Conservation (phyloP, 768 basidiomycete species). For the Russula olivacea region DNA sequence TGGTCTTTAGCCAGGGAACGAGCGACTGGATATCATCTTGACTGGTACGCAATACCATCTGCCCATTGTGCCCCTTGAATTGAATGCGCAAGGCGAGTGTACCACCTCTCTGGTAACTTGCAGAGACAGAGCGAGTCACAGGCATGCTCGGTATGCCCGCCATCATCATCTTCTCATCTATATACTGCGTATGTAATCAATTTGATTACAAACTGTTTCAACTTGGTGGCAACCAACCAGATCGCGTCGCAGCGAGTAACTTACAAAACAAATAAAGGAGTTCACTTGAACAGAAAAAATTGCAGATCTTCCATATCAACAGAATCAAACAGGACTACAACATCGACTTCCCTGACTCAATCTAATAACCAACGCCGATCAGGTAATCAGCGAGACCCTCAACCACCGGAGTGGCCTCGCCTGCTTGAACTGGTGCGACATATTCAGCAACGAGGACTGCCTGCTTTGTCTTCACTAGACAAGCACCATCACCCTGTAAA, state of each 20-base stretch:
- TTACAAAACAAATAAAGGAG: neutral
- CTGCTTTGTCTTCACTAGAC: conserved; percentile 74
- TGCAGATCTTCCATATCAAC: conserved; percentile 10
- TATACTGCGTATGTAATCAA: neutral
- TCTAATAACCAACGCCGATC: conserved; percentile 50
- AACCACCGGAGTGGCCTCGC: conserved; percentile 60
- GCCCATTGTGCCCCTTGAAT: neutral
- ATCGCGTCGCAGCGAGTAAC: neutral
- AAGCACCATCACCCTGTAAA: conserved; percentile 61
- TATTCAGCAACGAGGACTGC: conserved; percentile 84
- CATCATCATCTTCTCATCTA: too few relatives aligned
- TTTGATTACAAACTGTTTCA: too few relatives aligned
- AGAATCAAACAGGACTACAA: conserved; percentile 9
- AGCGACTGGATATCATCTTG: neutral
- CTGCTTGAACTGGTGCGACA: conserved; percentile 51
- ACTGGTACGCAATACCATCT: neutral
- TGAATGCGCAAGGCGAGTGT: conserved; percentile 16
- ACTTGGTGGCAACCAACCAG: neutral
- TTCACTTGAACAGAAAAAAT: neutral
- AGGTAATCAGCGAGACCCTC: conserved; percentile 76
- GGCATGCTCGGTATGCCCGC: neutral
- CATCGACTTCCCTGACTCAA: neutral
- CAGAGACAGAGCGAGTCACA: too few relatives aligned
- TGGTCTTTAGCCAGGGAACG: conserved; percentile 9
- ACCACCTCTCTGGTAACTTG: neutral